Conservation (phyloP, 257 asterid species). For the Rhazya stricta region DNA sequence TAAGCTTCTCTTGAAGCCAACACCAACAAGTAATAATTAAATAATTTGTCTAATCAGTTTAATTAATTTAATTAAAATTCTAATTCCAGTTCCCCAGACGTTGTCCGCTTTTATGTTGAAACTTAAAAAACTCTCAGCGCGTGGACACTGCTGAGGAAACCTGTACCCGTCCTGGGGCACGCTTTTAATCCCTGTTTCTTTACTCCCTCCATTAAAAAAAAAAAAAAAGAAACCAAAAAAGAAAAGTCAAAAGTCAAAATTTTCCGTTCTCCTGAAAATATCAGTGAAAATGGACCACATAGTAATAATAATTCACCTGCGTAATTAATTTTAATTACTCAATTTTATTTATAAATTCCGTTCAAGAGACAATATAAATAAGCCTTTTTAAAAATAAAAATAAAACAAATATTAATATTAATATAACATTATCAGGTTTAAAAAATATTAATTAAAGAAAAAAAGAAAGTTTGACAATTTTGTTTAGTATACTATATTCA, state of each 20-base stretch:
- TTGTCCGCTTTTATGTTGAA: constrained; percentile 14
- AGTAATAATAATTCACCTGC: too few relatives aligned
- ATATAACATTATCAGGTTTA: too few relatives aligned
- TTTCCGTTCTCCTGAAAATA: too few relatives aligned
- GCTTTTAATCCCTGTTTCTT: constrained; percentile 27
- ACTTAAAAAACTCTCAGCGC: constrained; percentile 20
- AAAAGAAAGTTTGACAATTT: constrained; percentile 13
- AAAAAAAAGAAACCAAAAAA: not conserved
- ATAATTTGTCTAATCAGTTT: not conserved
- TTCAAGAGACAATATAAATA: too few relatives aligned
- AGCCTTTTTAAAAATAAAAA: too few relatives aligned
- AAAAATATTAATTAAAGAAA: too few relatives aligned
- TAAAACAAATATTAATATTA: too few relatives aligned
- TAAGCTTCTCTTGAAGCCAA: not conserved
- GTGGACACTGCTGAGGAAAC: constrained; percentile 39
- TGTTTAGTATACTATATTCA: not conserved
- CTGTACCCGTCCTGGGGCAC: constrained; percentile 44
- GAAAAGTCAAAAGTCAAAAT: constrained; percentile 11
- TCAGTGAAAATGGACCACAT: too few relatives aligned
- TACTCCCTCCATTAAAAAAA: not conserved
- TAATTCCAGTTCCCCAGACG: not conserved
- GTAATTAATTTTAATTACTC: too few relatives aligned
- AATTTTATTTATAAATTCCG: too few relatives aligned
- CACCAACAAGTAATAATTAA: not conserved
- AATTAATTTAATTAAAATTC: not conserved